Evolutionary conservation across 306 rosid species (phyloP), one percentile per base, ranked within the genome.

Genomic region (Acacia crassicarpa): DNA sequence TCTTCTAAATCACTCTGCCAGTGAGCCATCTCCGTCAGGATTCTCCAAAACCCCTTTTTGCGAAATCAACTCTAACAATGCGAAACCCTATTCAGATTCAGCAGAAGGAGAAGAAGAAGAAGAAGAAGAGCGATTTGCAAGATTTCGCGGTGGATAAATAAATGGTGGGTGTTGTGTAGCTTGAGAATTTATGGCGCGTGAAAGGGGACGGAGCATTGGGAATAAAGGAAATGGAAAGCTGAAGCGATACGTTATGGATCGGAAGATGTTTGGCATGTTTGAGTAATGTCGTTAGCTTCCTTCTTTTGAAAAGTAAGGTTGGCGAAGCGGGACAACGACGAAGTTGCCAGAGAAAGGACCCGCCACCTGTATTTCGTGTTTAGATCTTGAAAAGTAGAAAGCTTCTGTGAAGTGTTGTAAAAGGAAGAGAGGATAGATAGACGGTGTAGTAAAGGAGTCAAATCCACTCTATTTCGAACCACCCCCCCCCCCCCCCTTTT

Each of bases 1-100:
- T 91, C 93, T 78, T 90, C 86, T 70, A 87, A 91, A 79, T 89
- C 91, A 58, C 87, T 82, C 16, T 89, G 91, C 82, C 84, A 83
- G 72, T 88, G 91, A 80, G 97, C 83, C 98, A 95, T 86, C 89
- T 22, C 66, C 73, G 51, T 46, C 53, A 8, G 32, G 32, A n/a
- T 63, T 30, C 38, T 27, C 6, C 68, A 62, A 27, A 62, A 13
- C 67, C 61, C 61, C 3, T 2, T 15, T 17, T 19, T 8, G 22
- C 27, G 11, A 56, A 56, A 56, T 56, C 62, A 20, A 15, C 54
- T 6, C 17, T 14, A 75, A n/a, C 78, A 23, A 23, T 33, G 48
- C 27, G 6, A 75, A 54, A 79, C 82, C 35, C 19, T 25, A 16
- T 14, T 63, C n/a, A 27, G 69, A 63, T 5, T 63, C 80, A 76